phyloP scores from a whole-genome alignment of 73 alveolate genomes.

The Tetrahymena malaccensis region DNA sequence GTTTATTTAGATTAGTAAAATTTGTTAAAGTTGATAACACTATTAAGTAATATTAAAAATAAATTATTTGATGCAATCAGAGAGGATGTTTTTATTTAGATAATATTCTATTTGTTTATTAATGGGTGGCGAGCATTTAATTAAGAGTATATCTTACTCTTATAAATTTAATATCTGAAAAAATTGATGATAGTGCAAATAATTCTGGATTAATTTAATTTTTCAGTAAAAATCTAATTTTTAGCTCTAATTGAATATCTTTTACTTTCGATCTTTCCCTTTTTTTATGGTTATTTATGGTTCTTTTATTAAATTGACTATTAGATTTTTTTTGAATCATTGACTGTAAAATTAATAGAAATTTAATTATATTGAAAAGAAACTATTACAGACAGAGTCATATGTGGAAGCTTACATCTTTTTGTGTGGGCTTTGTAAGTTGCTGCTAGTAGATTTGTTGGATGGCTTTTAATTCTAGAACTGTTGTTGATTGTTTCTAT shows the following conservation, averaged over 20 bases:
- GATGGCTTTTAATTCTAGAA: background rate
- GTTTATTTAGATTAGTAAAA: background rate
- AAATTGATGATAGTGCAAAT: background rate
- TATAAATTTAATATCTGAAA: background rate
- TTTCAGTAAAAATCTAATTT: background rate
- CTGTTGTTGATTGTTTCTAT: background rate
- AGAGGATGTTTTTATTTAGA: background rate
- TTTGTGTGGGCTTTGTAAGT: background rate
- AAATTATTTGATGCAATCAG: too few relatives aligned
- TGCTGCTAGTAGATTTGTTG: background rate
- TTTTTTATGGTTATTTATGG: background rate
- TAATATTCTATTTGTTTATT: background rate
- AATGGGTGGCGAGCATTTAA: background rate
- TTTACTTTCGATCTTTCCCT: background rate
- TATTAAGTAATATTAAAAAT: too few relatives aligned
- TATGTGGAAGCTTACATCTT: background rate
- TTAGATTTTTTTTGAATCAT: background rate
- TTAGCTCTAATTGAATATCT: background rate
- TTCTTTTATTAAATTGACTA: too few relatives aligned
- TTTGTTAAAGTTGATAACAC: background rate
- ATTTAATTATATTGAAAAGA: background rate
- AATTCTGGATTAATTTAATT: background rate
- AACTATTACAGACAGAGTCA: background rate
- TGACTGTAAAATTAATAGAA: background rate
- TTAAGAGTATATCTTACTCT: background rate